Evolutionary conservation across 768 basidiomycete species (phyloP).

Genomic region (Pisolithus albus): DNA sequence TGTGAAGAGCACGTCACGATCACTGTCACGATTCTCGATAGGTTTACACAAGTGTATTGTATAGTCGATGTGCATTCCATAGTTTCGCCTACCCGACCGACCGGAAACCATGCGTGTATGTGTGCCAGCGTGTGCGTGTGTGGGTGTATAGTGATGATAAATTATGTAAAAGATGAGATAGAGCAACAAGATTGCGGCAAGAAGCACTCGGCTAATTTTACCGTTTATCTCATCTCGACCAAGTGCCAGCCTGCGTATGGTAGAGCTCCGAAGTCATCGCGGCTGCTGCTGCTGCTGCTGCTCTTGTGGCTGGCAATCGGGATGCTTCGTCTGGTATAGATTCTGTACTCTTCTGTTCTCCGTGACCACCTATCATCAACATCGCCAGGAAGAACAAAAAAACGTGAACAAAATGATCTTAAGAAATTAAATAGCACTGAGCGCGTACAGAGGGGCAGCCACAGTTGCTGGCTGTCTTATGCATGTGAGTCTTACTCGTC

Average conservation of each 20-base stretch:
- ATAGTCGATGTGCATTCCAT: no score
- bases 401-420: constrained; percentile 10
- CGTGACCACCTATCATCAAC: constrained; percentile 23
- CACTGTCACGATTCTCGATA: no score
- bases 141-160: no score
- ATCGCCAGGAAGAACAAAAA: not conserved
- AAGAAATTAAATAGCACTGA: no score
- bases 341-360: constrained; percentile 32
- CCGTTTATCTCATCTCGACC: no score
- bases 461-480: constrained; percentile 30
- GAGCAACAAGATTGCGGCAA: no score
- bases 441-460: constrained; percentile 22
- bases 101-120: no score
- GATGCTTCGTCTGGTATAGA: constrained; percentile 28
- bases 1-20: not conserved
- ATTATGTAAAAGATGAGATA: no score
- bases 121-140: no score
- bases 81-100: no score
- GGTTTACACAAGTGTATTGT: no score
- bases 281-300: constrained; percentile 8
- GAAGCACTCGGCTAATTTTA: no score
- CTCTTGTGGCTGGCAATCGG: constrained; percentile 20
- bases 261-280: constrained; percentile 6
- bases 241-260: not conserved
- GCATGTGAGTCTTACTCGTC: constrained; percentile 29